Evolutionary conservation across 805 yeast species (phyloP), one percentile per base, ranked within the genome.

Genomic region (Candida saitoana): DNA sequence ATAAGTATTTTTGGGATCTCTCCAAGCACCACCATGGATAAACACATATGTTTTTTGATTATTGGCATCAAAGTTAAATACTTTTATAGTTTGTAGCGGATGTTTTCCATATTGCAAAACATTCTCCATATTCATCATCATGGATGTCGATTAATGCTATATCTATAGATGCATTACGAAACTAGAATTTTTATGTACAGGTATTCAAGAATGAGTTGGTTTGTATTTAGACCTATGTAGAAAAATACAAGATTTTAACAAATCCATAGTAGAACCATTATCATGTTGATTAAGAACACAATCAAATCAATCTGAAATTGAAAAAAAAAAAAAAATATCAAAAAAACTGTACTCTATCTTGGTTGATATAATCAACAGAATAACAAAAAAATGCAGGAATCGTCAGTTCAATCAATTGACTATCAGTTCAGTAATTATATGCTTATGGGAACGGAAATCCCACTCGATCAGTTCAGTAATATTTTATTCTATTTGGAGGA

Each of bases 21-120:
- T 69, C 96, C 96, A 87, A 0, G 89, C 95, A 0, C 96, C 96
- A 1, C 96, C 96, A 60, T 87, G 96, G 31, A 87, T 73, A 49
- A 79, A 81, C 1, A 86, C 71, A 4, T 77, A 41, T 15, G 75
- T 59, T 2, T 54, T 42, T 16, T 38, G 37, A n/a, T 46, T 42
- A 5, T 17, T 11, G 2, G 41, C 40, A 14, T 37, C 44, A 34
- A 46, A 47, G n/a, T 52, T 49, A 46, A 60, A 65, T 1, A 60
- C 44, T 43, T 58, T 63, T 25, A 66, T 30, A 14, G 37, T 41
- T 38, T 69, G 73, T 19, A 68, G 57, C 3, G 54, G 55, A 47
- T 68, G 60, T 0, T 41, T 40, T 4, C 74, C 74, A 46, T 67
- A 69, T 11, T 46, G 19, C 32, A 41, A 37, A 5, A n/a, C 11